Base-by-base conservation (phyloP, 768 basidiomycete species). In the Auriscalpium orientale region DNA sequence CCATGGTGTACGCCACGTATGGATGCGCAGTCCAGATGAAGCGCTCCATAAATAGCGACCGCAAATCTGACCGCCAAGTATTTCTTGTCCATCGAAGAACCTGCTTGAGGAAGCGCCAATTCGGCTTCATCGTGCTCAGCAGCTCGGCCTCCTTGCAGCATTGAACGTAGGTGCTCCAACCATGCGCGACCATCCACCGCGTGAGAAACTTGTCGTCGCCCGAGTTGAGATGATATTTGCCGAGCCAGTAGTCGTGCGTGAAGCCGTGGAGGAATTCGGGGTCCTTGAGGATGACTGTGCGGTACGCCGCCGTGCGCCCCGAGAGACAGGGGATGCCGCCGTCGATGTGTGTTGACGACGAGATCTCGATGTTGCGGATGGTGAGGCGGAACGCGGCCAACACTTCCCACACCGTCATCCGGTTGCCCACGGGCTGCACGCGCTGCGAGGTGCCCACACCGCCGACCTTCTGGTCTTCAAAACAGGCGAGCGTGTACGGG, bases 131-230 rank as follows among this genome's bases (percentile, higher is more conserved):
- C 51, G 92, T 95, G 67, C 85, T 88, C 58, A 93, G 73, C 13
- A 95, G 74, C 71, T 95, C 92, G 13, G 84, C 87, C 71, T 91
- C 88, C 67, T 80, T 82, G 75, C 88, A 92, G 67, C 81, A 82
- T 67, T 92, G 91, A 35, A 95, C 89, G 68, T 91, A 94, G n/a
- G 91, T 95, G 68, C 79, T 87, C 93, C 94, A 95, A 15, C 92
- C 91, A 65, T 95, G 92, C 66, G 83, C 85, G 57, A 95, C 93
- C 90, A 95, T 93, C 93, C 94, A 95, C 46, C 93, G 76, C 16
- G 94, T 98, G 67, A 95, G 74, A 73, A 92, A 95, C 71, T 95
- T 93, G 76, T 92, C 90, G 71, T 94, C 92, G 21, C 92, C 91
- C 3, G 89, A 92, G 69, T 95, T 95, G 61, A 94, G 83, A 70